These are phyloP conservation scores for Trametes hirsuta DNA, from an alignment of 1,284 basidiomycete species.

Conservation along the genomic window DNA sequence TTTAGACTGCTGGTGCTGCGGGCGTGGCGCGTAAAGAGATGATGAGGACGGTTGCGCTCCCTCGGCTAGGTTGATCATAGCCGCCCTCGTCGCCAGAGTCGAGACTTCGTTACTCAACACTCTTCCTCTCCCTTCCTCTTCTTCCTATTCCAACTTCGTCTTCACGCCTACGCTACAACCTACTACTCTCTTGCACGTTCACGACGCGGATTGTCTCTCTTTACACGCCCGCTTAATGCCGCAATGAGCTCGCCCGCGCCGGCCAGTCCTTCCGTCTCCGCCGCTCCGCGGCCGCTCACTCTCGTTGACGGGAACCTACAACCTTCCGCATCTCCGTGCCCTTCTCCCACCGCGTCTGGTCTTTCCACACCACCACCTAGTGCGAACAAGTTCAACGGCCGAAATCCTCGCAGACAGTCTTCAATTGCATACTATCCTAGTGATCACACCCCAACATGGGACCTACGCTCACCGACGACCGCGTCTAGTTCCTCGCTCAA, in stretches of 20 bases:
- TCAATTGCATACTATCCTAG: conserved; percentile 64
- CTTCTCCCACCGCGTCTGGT: conserved; percentile 24
- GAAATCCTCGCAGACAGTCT: conserved; percentile 50
- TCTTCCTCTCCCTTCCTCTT: neutral
- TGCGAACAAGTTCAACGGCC: conserved; percentile 23
- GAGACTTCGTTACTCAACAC: neutral
- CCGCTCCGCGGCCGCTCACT: conserved; percentile 33
- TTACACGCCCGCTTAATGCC: conserved; percentile 15
- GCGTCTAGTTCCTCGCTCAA: conserved; percentile 25
- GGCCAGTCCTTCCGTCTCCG: conserved; percentile 21
- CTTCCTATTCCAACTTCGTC: neutral
- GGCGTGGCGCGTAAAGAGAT: conserved; percentile 6
- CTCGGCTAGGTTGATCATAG: conserved; percentile 12
- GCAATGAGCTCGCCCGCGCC: conserved; percentile 24
- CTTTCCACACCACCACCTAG: conserved; percentile 31
- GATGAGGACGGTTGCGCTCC: conserved; percentile 15
- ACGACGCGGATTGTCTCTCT: conserved; percentile 4
- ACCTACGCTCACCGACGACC: conserved; percentile 32
- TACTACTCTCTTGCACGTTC: conserved; percentile 1
- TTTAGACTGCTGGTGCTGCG: conserved; percentile 8
- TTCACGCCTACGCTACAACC: conserved; percentile 7
- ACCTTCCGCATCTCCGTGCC: conserved; percentile 26
- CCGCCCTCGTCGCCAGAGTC: conserved; percentile 12
- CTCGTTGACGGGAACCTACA: conserved; percentile 34
- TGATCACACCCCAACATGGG: conserved; percentile 36